Conservation (phyloP, 768 basidiomycete species). For the Hygrocybe coccinea region DNA sequence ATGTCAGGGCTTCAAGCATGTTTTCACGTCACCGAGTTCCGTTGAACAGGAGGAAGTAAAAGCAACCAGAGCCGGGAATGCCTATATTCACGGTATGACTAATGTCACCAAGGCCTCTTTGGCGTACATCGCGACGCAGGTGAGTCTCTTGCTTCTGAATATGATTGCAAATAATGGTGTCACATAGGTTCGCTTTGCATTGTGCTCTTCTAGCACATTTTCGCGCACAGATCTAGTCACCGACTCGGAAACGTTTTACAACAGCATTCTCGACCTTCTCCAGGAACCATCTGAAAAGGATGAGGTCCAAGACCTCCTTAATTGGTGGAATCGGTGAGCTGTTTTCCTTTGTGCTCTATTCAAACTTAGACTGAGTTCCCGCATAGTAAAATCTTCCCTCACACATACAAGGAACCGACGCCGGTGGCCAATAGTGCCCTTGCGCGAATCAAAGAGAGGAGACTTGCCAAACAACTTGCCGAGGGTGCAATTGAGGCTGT, state of each 20-base stretch:
- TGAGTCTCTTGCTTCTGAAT: background rate
- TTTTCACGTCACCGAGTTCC: background rate
- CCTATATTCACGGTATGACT: slow-evolving; percentile 18
- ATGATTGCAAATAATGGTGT: background rate
- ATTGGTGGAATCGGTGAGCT: background rate
- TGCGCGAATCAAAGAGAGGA: background rate
- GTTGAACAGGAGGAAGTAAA: background rate
- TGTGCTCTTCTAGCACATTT: background rate
- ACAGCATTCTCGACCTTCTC: background rate
- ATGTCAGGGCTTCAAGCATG: background rate
- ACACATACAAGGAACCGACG: background rate
- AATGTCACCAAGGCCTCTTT: slow-evolving; percentile 15
- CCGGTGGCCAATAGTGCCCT: background rate
- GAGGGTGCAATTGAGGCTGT: background rate
- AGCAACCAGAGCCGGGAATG: slow-evolving; percentile 16
- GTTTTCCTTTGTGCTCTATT: background rate
- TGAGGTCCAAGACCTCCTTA: background rate
- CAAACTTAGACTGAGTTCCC: no score
- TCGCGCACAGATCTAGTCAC: background rate
- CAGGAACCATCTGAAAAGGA: background rate
- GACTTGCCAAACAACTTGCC: background rate
- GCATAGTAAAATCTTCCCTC: background rate
- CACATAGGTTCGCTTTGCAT: background rate
- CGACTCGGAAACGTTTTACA: slow-evolving; percentile 3
- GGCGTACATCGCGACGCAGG: slow-evolving; percentile 13